Base-by-base conservation (phyloP, 371 early-diverging fungal species). In the Mortierella sp. region DNA sequence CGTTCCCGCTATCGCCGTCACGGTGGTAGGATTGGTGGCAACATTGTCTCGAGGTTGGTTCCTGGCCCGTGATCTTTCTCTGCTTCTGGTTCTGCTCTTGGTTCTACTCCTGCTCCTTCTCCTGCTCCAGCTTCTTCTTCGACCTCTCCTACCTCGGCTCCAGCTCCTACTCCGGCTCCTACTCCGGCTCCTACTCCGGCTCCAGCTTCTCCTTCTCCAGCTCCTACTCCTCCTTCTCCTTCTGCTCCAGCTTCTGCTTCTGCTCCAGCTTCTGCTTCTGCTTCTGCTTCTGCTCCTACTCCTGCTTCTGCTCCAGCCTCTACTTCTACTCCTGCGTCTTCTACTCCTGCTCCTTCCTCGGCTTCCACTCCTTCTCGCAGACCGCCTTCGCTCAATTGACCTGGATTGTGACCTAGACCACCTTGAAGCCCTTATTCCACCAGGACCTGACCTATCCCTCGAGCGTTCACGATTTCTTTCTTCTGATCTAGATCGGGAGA, bases 401-500 rank as follows among this genome's bases (percentile, higher is more conserved):
- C 17, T 6, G 10, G 51, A 50, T n/a, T 29, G 28, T 8, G 43
- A 40, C 39, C 54, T 54, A 21, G 54, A 55, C 27, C 28, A n/a
- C 24, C 40, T 40, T 44, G 21, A n/a, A 16, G 14, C 25, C 45
- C 27, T 22, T 39, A 39, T 58, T 8, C 40, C 21, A 17, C 50
- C 24, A 27, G 49, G 34, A 12, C 10, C 40, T 16, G 16, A 16
- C 16, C 40, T 40, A 8, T 40, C 40, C 40, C 40, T 40, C 40
- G 8, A 40, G 8, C 40, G 16, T 40, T 16, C 16, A 21, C 25
- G 58, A 39, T 21, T 24, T 24, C 40, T 39, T 9, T 19, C 61
- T 16, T 29, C 21, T 0, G 63, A 62, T 24, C 41, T 47, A 50
- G 50, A 56, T 22, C 56, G 55, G 12, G 63, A 56, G n/a, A n/a